Percentiles rank a stretch among this genome's conserved stretches.
phyloP scores from a whole-genome alignment of 2,329 filamentous ascomycete species.

The Apiospora aurea region DNA sequence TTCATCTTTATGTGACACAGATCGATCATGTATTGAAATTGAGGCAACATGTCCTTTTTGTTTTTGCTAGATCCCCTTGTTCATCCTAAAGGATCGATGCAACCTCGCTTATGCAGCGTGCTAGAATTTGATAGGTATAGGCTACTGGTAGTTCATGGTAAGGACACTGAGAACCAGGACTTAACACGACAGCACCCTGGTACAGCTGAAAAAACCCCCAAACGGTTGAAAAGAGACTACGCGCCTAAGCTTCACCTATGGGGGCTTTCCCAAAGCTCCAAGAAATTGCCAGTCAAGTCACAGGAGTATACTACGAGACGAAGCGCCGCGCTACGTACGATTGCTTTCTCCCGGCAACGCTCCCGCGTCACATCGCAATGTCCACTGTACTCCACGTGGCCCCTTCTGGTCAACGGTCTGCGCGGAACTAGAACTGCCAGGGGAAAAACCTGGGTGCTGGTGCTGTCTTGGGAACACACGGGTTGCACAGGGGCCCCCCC shows the following conservation, averaged over 20 bases:
- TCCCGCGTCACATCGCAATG: not conserved
- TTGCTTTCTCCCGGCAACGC: not conserved
- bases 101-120: not conserved
- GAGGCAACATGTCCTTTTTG: not conserved
- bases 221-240: not conserved
- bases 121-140: not conserved
- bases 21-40: not conserved
- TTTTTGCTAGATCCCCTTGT: not conserved
- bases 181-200: not conserved
- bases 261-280: not conserved
- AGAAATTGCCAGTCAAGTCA: not conserved
- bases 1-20: not conserved
- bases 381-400: not conserved
- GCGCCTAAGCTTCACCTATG: not conserved
- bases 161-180: too few species aligned
- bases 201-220: not conserved
- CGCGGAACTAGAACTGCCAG: not conserved
- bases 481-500: not conserved
- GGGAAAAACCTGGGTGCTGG: slow-evolving; percentile 10
- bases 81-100: not conserved
- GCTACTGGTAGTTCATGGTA: not conserved
- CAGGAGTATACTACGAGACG: not conserved
- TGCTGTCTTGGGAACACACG: not conserved
- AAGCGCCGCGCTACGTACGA: slow-evolving; percentile 1
- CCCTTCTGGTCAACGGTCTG: not conserved